Percentiles rank a stretch among this genome's conserved stretches.
Evolutionary conservation across 192 early-diverging fungal species (phyloP).

Genomic region (Backusella parvicylindrica): DNA sequence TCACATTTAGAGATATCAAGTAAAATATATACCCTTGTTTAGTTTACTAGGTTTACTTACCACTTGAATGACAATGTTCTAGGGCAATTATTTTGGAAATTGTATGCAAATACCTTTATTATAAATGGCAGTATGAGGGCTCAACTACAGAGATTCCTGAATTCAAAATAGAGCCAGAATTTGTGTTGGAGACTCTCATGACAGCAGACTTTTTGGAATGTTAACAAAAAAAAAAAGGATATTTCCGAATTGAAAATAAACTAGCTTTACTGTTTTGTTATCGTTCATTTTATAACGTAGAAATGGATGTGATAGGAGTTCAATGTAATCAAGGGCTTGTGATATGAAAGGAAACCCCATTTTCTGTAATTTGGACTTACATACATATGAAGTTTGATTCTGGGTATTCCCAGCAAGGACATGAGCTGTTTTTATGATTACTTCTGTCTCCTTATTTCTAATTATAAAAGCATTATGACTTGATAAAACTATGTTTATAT

Average conservation of each 20-base stretch:
- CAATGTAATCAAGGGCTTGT: too few species aligned
- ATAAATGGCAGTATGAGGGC: slow-evolving; percentile 71
- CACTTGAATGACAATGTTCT: neutral
- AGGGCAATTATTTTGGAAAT: slow-evolving; percentile 90
- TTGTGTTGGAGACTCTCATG: slow-evolving; percentile 90
- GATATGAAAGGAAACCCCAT: too few species aligned
- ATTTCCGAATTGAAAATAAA: neutral
- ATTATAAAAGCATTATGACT: too few species aligned
- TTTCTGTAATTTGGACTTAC: too few species aligned
- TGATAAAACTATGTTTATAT: too few species aligned
- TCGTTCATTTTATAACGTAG: too few species aligned
- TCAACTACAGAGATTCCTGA: slow-evolving; percentile 76
- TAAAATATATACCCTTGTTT: slow-evolving; percentile 24
- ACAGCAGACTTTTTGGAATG: slow-evolving; percentile 96
- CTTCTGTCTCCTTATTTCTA: too few species aligned
- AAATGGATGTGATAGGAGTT: too few species aligned
- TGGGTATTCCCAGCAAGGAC: too few species aligned
- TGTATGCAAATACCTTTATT: slow-evolving; percentile 92
- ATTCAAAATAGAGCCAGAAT: slow-evolving; percentile 85
- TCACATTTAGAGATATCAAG: slow-evolving; percentile 92
- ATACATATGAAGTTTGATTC: too few species aligned
- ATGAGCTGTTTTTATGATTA: too few species aligned
- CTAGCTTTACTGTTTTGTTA: neutral
- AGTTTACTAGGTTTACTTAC: neutral
- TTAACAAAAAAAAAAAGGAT: slow-evolving; percentile 26